Base-by-base conservation (phyloP, 2,329 filamentous ascomycete genomes). In the Xylaria sp. region DNA sequence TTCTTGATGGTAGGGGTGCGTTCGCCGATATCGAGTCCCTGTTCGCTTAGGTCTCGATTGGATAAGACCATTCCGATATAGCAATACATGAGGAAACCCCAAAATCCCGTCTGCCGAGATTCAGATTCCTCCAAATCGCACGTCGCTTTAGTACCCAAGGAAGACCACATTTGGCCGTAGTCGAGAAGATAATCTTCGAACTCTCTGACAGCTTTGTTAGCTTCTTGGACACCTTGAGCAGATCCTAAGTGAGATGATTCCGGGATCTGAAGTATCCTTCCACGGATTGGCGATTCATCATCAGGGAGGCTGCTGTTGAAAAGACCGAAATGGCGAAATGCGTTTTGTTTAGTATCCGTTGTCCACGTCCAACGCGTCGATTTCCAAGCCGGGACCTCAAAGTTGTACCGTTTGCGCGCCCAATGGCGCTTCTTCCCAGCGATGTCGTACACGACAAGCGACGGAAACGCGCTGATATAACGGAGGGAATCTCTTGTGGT, bases 361-460 rank as follows among this genome's bases (percentile, higher is more conserved):
- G 2, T 25, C 51, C 55, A 64, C 7, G 55, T 54, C 15, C 15
- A 6, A 15, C 18, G 28, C 25, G 12, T 28, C 18, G 23, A 31
- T 49, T 33, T 54, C 64, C 68, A 64, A 9, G 33, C 33, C 33
- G 33, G 10, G 33, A 36, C 33, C 33, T 8, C 33, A 1, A 36
- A 9, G 1, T 36, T 10, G 8, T 36, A 10, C 4, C 1, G 33
- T 9, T 36, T 10, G 33, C 33, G 33, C 3, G n/a, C 43, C 83
- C 83, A 85, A 62, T 83, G 80, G 2, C 73, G 75, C 28, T 74
- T 73, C 23, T 73, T 71, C 5, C 78, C 82, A 62, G 79, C 78
- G 28, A 84, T 77, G 67, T 85, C 84, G 72, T 84, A 84, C 3
- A 86, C 61, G 0, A 78, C 79, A 36, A 88, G 76, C 1, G 80